Percentiles rank a stretch among this genome's conserved stretches.
phyloP scores from a whole-genome alignment of 192 early-diverging fungal species.

The Spizellomyces punctatus region DNA sequence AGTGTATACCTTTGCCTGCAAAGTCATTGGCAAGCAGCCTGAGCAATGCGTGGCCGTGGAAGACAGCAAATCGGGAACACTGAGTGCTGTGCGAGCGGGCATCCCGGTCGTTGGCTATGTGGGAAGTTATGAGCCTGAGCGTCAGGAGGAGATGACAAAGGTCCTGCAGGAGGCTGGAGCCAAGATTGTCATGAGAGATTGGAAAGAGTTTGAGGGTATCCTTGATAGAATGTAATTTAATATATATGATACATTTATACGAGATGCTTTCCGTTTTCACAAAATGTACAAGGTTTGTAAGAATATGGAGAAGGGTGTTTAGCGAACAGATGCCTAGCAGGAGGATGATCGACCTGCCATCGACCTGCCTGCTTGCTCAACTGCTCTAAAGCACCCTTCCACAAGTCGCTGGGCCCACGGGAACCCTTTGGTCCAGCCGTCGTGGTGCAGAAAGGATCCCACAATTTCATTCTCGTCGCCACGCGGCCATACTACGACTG shows the following conservation, averaged over 20 bases:
- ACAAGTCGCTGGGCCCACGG: too few species aligned
- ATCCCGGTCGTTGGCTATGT: conserved; percentile 16
- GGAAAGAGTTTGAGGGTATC: conserved; percentile 7
- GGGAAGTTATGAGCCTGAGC: background rate
- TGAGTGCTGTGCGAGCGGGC: conserved; percentile 13
- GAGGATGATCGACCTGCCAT: too few species aligned
- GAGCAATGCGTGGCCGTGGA: conserved; percentile 18
- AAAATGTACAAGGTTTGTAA: too few species aligned
- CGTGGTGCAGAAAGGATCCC: too few species aligned
- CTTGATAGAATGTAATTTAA: background rate
- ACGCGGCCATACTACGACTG: too few species aligned
- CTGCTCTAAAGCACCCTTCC: too few species aligned
- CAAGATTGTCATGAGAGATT: conserved; percentile 4
- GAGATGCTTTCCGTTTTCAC: too few species aligned
- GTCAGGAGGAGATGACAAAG: background rate
- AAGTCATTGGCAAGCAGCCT: background rate
- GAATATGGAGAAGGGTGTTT: too few species aligned
- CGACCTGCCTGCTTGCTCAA: too few species aligned
- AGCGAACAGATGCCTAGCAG: too few species aligned
- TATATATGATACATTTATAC: background rate
- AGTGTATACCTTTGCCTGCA: conserved; percentile 12
- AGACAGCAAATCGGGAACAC: conserved; percentile 5
- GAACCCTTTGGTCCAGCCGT: too few species aligned
- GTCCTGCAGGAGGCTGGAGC: conserved; percentile 7
- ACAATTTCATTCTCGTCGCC: too few species aligned